A percentile compares a stretch with the other conserved stretches of the same genome.
Conservation (phyloP, 2,329 filamentous ascomycete species). For the Ophiocordyceps camponoti-leonardi region DNA sequence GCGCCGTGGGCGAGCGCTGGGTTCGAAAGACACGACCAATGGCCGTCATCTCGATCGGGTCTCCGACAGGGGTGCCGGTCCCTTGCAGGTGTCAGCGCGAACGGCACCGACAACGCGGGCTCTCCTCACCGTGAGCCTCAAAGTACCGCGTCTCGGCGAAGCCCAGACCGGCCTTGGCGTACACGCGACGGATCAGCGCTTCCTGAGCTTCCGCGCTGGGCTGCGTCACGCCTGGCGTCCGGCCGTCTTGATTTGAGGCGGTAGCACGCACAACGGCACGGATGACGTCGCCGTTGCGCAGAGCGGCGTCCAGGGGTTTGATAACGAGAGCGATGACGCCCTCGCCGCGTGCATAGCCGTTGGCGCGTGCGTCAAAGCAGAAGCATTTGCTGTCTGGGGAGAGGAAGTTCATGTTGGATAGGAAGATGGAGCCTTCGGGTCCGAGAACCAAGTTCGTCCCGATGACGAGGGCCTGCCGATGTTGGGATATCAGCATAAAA, state of each 20-base stretch:
- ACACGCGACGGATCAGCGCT: slow-evolving; percentile 12
- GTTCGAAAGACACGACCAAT: slow-evolving; percentile 12
- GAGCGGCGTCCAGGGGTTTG: slow-evolving; percentile 22
- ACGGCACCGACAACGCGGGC: not conserved
- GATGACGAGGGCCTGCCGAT: not conserved
- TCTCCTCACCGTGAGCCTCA: slow-evolving; percentile 5
- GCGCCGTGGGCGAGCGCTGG: slow-evolving; percentile 1
- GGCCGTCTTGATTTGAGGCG: slow-evolving; percentile 19
- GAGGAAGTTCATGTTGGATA: not conserved
- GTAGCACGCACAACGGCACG: slow-evolving; percentile 11
- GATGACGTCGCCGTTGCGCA: slow-evolving; percentile 18
- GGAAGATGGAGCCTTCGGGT: not conserved
- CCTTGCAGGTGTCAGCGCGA: not conserved
- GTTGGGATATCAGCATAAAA: not conserved
- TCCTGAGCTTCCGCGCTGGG: slow-evolving; percentile 16
- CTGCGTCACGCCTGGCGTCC: slow-evolving; percentile 19
- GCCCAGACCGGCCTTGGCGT: slow-evolving; percentile 7
- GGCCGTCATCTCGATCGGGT: slow-evolving; percentile 19
- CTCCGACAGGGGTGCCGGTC: slow-evolving; percentile 21
- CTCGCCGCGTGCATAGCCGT: slow-evolving; percentile 27
- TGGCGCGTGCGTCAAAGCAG: slow-evolving; percentile 11
- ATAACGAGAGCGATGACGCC: slow-evolving; percentile 15
- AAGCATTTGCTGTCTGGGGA: not conserved
- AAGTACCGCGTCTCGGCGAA: slow-evolving; percentile 5
- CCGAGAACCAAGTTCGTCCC: not conserved